A percentile compares a stretch with the other conserved stretches of the same genome.
Evolutionary conservation across 2,329 filamentous ascomycete species (phyloP).

Genomic region (Elsinoe necatrix): DNA sequence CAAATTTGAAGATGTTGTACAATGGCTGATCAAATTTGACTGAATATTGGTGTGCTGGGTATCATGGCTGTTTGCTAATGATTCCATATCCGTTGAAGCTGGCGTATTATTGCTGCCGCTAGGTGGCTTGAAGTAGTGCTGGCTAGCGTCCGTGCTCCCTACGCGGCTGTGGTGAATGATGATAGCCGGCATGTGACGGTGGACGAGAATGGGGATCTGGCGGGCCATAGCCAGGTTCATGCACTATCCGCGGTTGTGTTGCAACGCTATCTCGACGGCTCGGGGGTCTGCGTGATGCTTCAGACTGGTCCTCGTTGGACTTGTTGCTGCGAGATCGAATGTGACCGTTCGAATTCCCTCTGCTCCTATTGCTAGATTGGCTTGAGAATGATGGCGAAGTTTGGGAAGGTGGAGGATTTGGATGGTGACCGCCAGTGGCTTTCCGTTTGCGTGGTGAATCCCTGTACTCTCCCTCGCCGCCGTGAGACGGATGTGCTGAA

Average conservation of each 20-base stretch:
- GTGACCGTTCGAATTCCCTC: constrained; percentile 45
- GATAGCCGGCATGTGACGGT: constrained; percentile 12
- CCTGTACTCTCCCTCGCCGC: constrained; percentile 52
- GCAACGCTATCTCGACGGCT: constrained; percentile 19
- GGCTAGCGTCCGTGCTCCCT: constrained; percentile 7
- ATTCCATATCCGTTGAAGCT: background rate
- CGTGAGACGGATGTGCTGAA: constrained; percentile 44
- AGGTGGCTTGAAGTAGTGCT: background rate
- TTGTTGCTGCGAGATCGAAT: constrained; percentile 58
- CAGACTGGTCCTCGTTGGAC: constrained; percentile 31
- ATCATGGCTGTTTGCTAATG: constrained; percentile 8
- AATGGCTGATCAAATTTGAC: constrained; percentile 3
- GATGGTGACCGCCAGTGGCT: constrained; percentile 48
- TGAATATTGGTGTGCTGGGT: background rate
- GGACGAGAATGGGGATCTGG: constrained; percentile 13
- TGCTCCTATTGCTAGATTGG: constrained; percentile 43
- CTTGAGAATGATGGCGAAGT: constrained; percentile 46
- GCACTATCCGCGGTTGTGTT: constrained; percentile 12
- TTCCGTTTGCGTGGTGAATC: constrained; percentile 83
- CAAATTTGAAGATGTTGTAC: constrained; percentile 7
- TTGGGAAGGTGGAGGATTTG: constrained; percentile 43
- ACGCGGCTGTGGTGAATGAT: constrained; percentile 7
- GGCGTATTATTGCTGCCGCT: constrained; percentile 4
- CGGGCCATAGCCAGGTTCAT: constrained; percentile 9
- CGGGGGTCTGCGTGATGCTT: constrained; percentile 15